Evolutionary conservation across 345 rosid species (phyloP).

Genomic region (Dipteronia dyeriana): DNA sequence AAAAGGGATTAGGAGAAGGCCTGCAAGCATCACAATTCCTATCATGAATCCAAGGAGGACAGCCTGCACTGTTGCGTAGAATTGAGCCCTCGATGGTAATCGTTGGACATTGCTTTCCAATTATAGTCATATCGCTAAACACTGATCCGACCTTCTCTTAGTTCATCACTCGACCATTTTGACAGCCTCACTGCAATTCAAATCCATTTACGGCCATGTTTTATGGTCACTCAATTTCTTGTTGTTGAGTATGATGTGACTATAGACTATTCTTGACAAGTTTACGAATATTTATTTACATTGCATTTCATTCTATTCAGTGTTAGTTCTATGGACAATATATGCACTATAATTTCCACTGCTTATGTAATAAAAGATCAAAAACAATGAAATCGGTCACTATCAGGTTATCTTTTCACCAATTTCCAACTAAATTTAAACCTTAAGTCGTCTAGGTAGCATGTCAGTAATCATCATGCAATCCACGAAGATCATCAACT

Average conservation of each 20-base stretch:
- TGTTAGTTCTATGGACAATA: background rate
- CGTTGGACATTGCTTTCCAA: too few relatives aligned
- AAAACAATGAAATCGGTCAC: background rate
- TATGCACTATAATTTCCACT: background rate
- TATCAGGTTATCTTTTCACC: background rate
- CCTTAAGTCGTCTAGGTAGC: background rate
- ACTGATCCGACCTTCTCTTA: background rate
- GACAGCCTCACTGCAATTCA: background rate
- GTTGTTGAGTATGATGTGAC: too few relatives aligned
- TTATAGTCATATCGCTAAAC: background rate
- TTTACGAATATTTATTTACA: background rate
- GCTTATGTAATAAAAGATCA: background rate
- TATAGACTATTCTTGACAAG: background rate
- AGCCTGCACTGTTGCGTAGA: too few relatives aligned
- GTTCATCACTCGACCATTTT: too few relatives aligned
- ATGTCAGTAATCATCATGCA: background rate
- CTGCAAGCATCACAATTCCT: background rate
- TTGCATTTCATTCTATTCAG: background rate
- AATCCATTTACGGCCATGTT: background rate
- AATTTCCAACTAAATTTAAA: background rate
- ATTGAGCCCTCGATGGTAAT: too few relatives aligned
- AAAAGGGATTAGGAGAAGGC: background rate
- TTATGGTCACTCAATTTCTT: background rate
- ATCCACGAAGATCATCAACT: background rate
- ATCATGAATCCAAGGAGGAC: too few relatives aligned